Evolutionary conservation across 257 asterid species (phyloP).

Genomic region (Solanum medicagineum): DNA sequence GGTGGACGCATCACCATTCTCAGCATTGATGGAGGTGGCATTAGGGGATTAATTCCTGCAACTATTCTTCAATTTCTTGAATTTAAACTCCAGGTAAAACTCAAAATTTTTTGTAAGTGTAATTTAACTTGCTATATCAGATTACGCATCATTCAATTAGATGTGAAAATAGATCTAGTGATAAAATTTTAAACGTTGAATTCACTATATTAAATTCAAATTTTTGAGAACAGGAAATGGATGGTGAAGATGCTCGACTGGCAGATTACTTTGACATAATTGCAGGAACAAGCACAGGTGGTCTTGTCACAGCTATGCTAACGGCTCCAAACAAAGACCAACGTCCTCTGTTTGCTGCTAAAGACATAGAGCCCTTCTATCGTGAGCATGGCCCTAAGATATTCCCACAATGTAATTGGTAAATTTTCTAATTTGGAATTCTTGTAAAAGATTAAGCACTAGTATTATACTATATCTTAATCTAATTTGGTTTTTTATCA

Average conservation of each 20-base stretch:
- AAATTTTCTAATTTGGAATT: no score
- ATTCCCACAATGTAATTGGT: no score
- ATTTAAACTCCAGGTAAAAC: not conserved
- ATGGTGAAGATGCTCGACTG: conserved; percentile 10
- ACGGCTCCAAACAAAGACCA: conserved; percentile 32
- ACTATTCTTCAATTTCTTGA: not conserved
- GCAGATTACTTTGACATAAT: conserved; percentile 52
- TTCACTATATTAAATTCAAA: no score
- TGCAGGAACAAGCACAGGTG: conserved; percentile 59
- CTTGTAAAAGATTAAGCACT: not conserved
- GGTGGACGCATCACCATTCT: conserved; percentile 30
- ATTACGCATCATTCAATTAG: not conserved
- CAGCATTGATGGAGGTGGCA: conserved; percentile 68
- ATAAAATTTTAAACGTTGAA: no score
- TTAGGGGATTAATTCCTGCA: conserved; percentile 38
- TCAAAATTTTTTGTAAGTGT: not conserved
- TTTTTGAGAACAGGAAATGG: no score
- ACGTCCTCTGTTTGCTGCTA: conserved; percentile 46
- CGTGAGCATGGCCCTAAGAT: conserved; percentile 36
- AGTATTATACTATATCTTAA: not conserved
- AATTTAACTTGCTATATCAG: not conserved
- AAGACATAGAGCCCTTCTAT: conserved; percentile 45
- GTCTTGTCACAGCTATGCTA: conserved; percentile 50
- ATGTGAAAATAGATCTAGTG: no score
- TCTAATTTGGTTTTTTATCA: not conserved